Evolutionary conservation across 2,329 filamentous ascomycete genomes (phyloP).

Genomic region (Escovopsis sp.): DNA sequence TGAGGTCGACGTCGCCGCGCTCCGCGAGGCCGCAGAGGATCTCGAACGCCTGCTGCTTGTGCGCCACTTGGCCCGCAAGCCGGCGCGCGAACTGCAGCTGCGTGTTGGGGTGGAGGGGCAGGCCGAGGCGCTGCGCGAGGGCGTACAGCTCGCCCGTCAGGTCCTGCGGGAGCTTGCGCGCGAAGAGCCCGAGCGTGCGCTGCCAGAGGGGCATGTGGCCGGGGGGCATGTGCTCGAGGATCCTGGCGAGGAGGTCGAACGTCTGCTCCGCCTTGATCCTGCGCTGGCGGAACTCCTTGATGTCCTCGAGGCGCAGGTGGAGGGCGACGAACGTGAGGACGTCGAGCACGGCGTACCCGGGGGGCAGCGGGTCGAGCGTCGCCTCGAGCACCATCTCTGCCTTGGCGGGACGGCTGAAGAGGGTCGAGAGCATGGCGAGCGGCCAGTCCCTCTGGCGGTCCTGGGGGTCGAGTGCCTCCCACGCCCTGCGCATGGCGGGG

Average conservation of each 20-base stretch:
- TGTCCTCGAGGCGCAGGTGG: slow-evolving; percentile 7
- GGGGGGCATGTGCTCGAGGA: slow-evolving; percentile 15
- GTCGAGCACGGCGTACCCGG: slow-evolving; percentile 25
- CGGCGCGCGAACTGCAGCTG: slow-evolving; percentile 31
- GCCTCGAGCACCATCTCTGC: slow-evolving; percentile 20
- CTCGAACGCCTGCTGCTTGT: slow-evolving; percentile 29
- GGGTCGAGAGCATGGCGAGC: slow-evolving; percentile 20
- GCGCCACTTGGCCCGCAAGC: slow-evolving; percentile 24
- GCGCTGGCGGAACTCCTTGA: slow-evolving; percentile 10
- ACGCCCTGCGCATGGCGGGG: slow-evolving; percentile 19
- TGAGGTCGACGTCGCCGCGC: slow-evolving; percentile 28
- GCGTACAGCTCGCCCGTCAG: slow-evolving; percentile 22
- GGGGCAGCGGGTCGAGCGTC: slow-evolving; percentile 21
- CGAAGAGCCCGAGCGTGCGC: slow-evolving; percentile 20
- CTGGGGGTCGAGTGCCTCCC: slow-evolving; percentile 16
- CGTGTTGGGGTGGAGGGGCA: slow-evolving; percentile 27
- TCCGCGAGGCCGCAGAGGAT: slow-evolving; percentile 25
- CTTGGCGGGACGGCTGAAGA: slow-evolving; percentile 19
- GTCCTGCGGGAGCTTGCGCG: slow-evolving; percentile 14
- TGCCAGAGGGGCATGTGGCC: slow-evolving; percentile 23
- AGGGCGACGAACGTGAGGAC: slow-evolving; percentile 18
- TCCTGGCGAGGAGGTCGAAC: slow-evolving; percentile 14
- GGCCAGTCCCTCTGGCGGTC: slow-evolving; percentile 17
- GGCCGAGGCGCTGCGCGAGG: slow-evolving; percentile 15
- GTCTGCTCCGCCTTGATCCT: slow-evolving; percentile 15